Evolutionary conservation across 2,329 filamentous ascomycete genomes (phyloP).

Genomic region (Neocucurbitaria cava): DNA sequence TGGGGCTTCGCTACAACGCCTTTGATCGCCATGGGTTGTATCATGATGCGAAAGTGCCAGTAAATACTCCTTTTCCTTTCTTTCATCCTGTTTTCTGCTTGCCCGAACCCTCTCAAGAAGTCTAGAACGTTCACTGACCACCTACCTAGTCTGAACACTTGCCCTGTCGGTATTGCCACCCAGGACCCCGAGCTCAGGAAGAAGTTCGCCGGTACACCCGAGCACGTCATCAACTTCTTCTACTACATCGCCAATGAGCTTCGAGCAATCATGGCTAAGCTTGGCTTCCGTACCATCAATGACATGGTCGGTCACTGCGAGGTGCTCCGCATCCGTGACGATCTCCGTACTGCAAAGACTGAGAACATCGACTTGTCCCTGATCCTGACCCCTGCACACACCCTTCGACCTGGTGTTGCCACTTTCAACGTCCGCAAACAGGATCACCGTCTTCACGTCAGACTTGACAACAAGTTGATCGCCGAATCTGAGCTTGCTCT

Average conservation of each 20-base stretch:
- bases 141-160: constrained; percentile 65
- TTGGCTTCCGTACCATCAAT: constrained; percentile 93
- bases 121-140: not conserved
- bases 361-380: constrained; percentile 92
- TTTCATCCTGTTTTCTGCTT: not conserved
- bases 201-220: constrained; percentile 91
- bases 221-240: constrained; percentile 99
- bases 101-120: too few species aligned
- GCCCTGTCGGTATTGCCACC: constrained; percentile 93
- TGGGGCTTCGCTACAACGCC: constrained; percentile 96
- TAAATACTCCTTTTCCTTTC: not conserved
- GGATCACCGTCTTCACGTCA: constrained; percentile 90
- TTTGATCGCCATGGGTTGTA: constrained; percentile 94
- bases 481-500: constrained; percentile 93
- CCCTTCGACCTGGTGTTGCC: constrained; percentile 89
- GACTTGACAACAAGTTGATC: constrained; percentile 96
- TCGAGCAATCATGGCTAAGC: constrained; percentile 93
- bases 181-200: constrained; percentile 93
- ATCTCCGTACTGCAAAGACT: constrained; percentile 86
- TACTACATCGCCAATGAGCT: constrained; percentile 98
- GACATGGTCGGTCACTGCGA: constrained; percentile 97
- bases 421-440: constrained; percentile 99
- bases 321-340: constrained; percentile 83
- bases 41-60: constrained; percentile 84
- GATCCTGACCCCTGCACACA: constrained; percentile 94